Evolutionary conservation across 2,329 filamentous ascomycete species (phyloP), one percentile per base, ranked within the genome.

Genomic region (Arthrobotrys sphaeroides): DNA sequence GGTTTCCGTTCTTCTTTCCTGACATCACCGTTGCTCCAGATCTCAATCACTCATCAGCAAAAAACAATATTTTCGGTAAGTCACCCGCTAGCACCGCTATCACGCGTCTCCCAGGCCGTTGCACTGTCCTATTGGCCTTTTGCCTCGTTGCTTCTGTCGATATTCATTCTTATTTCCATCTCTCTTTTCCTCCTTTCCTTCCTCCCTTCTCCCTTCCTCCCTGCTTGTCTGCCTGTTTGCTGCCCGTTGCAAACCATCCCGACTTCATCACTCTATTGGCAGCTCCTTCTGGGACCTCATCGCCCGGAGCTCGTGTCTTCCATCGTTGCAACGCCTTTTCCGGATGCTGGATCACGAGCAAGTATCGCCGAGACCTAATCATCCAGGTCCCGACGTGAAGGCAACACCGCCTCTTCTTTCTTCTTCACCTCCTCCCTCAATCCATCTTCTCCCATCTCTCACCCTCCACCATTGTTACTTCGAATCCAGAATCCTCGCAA

Each of bases 291-390:
- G 16, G 24, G 26, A 9, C 12, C 51, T 38, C 31, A n/a, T n/a
- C n/a, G n/a, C n/a, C 51, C n/a, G 31, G 51, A 38, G 20, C 24
- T 38, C 5, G 18, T 55, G 1, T 16, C 24, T 55, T 55, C 51
- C 43, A 49, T 64, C 60, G 31, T 51, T 64, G 40, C 28, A 40
- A 47, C 43, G 12, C 26, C 31, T 51, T 22, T 16, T 45, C 18
- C 43, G 26, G 10, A 42, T 36, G 13, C 55, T 42, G 13, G 33
- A 28, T 22, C 53, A 28, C 40, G 55, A 66, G 61, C 45, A 51
- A 36, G 10, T 57, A 36, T 49, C 28, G 64, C 64, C 38, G 53
- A 68, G 64, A 22, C 60, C 40, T 40, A 28, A 13, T n/a, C 22
- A 10, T 66, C 13, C 24, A 22, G 16, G 12, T n/a, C 2, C 28